Conservation (phyloP, 371 early-diverging fungal species). For the Apophysomyces sp. region DNA sequence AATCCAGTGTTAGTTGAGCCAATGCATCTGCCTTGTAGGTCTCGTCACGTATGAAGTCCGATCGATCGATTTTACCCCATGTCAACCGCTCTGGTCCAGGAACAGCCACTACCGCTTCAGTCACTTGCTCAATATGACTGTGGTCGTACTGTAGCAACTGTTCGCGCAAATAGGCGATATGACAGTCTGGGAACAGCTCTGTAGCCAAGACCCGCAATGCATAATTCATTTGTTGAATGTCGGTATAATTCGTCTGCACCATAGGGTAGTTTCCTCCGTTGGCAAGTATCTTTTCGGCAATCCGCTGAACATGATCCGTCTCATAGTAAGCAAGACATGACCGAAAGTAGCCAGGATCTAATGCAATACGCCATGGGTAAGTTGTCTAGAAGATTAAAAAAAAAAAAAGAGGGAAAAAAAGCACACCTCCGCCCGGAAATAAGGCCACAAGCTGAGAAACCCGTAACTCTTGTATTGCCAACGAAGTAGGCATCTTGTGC, state of each 20-base stretch:
- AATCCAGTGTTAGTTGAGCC: slow-evolving; percentile 29
- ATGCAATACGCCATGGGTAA: not conserved
- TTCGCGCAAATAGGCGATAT: slow-evolving; percentile 39
- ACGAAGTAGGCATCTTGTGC: not conserved
- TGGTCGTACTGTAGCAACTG: slow-evolving; percentile 20
- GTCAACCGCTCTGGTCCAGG: slow-evolving; percentile 31
- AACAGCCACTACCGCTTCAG: slow-evolving; percentile 22
- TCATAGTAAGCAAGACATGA: slow-evolving; percentile 40
- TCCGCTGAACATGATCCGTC: slow-evolving; percentile 39
- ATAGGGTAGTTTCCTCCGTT: slow-evolving; percentile 41
- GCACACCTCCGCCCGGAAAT: slow-evolving; percentile 39
- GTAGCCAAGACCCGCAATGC: slow-evolving; percentile 38
- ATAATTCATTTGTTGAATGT: slow-evolving; percentile 25
- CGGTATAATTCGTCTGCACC: slow-evolving; percentile 8
- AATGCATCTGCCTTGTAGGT: slow-evolving; percentile 37
- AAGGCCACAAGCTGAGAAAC: slow-evolving; percentile 22
- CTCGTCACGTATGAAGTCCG: slow-evolving; percentile 35
- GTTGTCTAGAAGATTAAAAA: not conserved
- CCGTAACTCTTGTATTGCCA: not conserved
- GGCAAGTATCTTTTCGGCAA: slow-evolving; percentile 43
- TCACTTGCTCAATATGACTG: slow-evolving; percentile 39
- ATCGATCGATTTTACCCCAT: slow-evolving; percentile 32
- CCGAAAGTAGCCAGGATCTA: slow-evolving; percentile 47
- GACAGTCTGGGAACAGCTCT: slow-evolving; percentile 54
- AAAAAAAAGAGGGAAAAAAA: not conserved